A percentile compares a stretch with the other conserved stretches of the same genome.
Evolutionary conservation across 345 rosid species (phyloP).

Genomic region (Camelina hispida): DNA sequence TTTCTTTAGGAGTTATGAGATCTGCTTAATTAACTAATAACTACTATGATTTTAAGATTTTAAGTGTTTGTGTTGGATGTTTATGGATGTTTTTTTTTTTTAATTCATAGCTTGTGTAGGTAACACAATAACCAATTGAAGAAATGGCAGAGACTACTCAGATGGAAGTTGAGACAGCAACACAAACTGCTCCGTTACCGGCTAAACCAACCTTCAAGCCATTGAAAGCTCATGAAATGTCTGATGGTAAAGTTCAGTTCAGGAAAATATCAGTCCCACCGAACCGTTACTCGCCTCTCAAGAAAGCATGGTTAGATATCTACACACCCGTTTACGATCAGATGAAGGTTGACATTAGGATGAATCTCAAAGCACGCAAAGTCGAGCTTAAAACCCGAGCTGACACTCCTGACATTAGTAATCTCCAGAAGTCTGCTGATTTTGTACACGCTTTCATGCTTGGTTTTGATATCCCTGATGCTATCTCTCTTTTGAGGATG

Average conservation of each 20-base stretch:
- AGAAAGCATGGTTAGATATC: slow-evolving; percentile 88
- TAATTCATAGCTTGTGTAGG: background rate
- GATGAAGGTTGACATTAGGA: slow-evolving; percentile 86
- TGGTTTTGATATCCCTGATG: slow-evolving; percentile 80
- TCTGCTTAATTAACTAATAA: background rate
- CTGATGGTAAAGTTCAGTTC: slow-evolving; percentile 76
- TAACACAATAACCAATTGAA: background rate
- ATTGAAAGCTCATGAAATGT: slow-evolving; percentile 85
- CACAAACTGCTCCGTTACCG: slow-evolving; percentile 45
- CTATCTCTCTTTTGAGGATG: slow-evolving; percentile 68
- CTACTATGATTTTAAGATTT: no score
- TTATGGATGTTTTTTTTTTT: background rate
- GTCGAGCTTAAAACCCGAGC: slow-evolving; percentile 76
- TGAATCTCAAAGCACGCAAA: slow-evolving; percentile 83
- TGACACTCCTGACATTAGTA: slow-evolving; percentile 68
- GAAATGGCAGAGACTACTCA: slow-evolving; percentile 39
- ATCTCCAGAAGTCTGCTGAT: slow-evolving; percentile 82
- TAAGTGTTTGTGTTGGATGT: background rate
- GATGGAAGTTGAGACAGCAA: slow-evolving; percentile 60
- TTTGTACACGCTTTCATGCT: slow-evolving; percentile 92
- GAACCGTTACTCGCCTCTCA: slow-evolving; percentile 78
- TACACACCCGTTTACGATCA: slow-evolving; percentile 76
- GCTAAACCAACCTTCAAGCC: slow-evolving; percentile 72
- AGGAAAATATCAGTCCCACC: slow-evolving; percentile 78
- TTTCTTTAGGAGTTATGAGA: background rate